Evolutionary conservation across 75 land plant species (phyloP).

Genomic region (Sequoiadendron giganteum): DNA sequence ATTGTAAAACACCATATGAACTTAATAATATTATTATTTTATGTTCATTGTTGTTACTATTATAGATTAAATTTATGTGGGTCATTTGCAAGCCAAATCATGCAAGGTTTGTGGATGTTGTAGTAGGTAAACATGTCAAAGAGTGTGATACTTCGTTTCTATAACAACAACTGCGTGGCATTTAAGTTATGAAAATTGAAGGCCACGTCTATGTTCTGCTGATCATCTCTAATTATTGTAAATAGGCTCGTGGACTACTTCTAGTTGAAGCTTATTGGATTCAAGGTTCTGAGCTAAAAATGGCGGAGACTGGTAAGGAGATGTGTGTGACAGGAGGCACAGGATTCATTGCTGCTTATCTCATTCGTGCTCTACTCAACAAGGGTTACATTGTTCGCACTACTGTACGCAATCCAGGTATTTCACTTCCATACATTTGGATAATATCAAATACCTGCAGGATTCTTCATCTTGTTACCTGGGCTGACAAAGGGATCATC

Average conservation of each 20-base stretch:
- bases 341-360: conserved; percentile 82
- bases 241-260: neutral
- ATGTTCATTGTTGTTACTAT: too few species aligned
- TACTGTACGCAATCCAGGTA: conserved; percentile 85
- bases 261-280: neutral
- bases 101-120: neutral
- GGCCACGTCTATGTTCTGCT: neutral
- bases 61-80: too few species aligned
- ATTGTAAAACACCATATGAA: too few species aligned
- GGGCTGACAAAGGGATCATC: too few species aligned
- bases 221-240: neutral
- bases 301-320: conserved; percentile 12
- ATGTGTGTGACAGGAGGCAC: conserved; percentile 96
- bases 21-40: too few species aligned
- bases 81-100: neutral
- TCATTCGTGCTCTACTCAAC: conserved; percentile 60
- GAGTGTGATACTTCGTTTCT: neutral
- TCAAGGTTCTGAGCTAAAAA: neutral
- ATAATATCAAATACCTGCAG: neutral
- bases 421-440: neutral
- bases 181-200: too few species aligned
- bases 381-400: conserved; percentile 74
- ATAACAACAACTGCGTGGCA: neutral
- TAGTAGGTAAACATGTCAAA: neutral
- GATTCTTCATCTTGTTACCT: too few species aligned